Evolutionary conservation across 805 yeast genomes (phyloP), one percentile per base, ranked within the genome.

Genomic region (Suhomyces vadensis): DNA sequence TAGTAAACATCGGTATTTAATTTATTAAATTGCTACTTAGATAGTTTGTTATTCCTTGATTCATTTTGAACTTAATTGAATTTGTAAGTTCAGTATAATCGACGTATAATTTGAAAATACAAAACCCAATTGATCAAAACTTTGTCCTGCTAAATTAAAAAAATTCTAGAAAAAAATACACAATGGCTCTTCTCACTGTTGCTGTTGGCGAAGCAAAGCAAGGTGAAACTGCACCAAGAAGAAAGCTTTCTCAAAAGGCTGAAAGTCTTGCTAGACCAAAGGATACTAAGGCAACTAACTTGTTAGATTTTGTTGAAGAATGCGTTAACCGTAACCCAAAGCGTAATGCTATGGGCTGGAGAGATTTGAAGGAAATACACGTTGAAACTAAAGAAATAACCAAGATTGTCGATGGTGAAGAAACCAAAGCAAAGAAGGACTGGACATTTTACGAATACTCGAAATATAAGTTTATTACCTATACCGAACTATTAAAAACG

Each of bases 391-490:
- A 87, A 67, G 74, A 71, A 57, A 77, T 94, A 47, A 81, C 79
- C 49, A 91, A 89, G 71, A 60, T 78, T 41, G 71, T 94, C 38
- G 86, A 91, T 55, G 98, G 97, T 47, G 77, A 85, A 61, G 79
- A 79, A 44, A 70, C 66, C 22, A 73, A 79, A 53, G 84, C 85
- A 39, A 89, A 86, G 58, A 94, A 94, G 71, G 83, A 83, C 42
- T 94, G 99, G 99, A 68, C 76, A 43, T 92, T 73, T 66, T 94
- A 78, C 63, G 97, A 94, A 68, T 70, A 85, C 58, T 76, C 88
- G 6, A 78, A 79, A 36, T 94, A 90, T 71, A 67, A 81, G 47
- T 85, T 75, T 65, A 74, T 82, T 43, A 75, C 84, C 5, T 90
- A 73, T 63, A 69, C 69, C 24, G 79, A 89, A 57, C 71, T 88